A percentile compares a stretch with the other conserved stretches of the same genome.
Evolutionary conservation across 805 yeast genomes (phyloP).

Genomic region (Candida incommunis): DNA sequence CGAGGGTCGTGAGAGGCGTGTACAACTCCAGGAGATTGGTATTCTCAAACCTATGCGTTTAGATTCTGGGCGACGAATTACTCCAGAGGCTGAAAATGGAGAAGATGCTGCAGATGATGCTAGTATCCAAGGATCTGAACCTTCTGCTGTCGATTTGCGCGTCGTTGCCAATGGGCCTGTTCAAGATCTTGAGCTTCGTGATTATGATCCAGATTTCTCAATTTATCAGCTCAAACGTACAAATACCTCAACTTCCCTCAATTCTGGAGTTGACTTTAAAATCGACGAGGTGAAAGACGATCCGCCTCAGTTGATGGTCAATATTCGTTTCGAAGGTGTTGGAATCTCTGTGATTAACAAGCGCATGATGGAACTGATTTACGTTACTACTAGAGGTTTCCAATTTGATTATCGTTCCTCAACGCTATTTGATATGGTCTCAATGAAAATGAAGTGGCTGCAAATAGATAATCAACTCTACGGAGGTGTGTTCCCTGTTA

Average conservation of each 20-base stretch:
- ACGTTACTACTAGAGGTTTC: conserved; percentile 67
- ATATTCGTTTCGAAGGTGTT: conserved; percentile 57
- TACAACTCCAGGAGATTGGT: conserved; percentile 89
- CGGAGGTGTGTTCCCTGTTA: conserved; percentile 78
- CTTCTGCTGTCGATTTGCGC: conserved; percentile 57
- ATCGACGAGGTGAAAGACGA: conserved; percentile 28
- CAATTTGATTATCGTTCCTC: conserved; percentile 75
- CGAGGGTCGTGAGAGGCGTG: conserved; percentile 58
- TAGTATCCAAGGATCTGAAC: conserved; percentile 24
- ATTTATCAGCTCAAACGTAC: conserved; percentile 41
- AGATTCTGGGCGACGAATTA: background rate
- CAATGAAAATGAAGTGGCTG: conserved; percentile 81
- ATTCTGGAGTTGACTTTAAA: conserved; percentile 1
- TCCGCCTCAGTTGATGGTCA: conserved; percentile 36
- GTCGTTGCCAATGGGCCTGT: conserved; percentile 96
- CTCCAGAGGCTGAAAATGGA: too few relatives aligned
- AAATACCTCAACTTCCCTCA: conserved; percentile 3
- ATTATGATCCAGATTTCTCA: conserved; percentile 44
- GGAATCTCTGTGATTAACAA: conserved; percentile 76
- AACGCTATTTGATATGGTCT: conserved; percentile 65
- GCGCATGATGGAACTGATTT: conserved; percentile 62
- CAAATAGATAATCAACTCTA: conserved; percentile 87
- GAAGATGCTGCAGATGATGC: conserved; percentile 70
- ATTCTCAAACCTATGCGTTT: background rate
- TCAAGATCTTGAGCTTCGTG: conserved; percentile 72